These are phyloP conservation scores for Pseudonectria foliicola DNA, from an alignment of 2,329 filamentous ascomycete species.

Conservation along the genomic window DNA sequence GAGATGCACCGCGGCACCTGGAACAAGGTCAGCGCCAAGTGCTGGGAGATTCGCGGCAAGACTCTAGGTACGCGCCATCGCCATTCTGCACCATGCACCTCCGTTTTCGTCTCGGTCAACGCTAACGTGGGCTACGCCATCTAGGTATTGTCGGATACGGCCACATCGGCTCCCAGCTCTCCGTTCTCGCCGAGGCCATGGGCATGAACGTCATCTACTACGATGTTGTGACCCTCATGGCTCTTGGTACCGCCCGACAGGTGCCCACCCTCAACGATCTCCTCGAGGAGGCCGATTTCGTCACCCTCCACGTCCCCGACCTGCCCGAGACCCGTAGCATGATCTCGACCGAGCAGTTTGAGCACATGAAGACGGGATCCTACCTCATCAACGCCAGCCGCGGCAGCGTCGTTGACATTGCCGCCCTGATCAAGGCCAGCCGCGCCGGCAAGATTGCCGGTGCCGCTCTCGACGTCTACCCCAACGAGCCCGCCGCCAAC, in stretches of 20 bases:
- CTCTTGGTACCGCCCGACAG: constrained; percentile 79
- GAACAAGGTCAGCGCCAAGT: constrained; percentile 96
- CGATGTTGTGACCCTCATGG: constrained; percentile 91
- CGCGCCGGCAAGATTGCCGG: constrained; percentile 81
- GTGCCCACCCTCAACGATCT: constrained; percentile 71
- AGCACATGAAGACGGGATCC: constrained; percentile 83
- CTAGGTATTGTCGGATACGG: constrained; percentile 88
- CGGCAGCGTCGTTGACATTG: constrained; percentile 89
- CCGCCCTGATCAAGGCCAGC: constrained; percentile 82
- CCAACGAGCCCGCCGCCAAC: constrained; percentile 86
- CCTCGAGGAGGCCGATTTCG: constrained; percentile 76
- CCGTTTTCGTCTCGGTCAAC: not conserved
- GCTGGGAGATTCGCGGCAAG: constrained; percentile 98
- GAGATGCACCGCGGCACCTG: constrained; percentile 92
- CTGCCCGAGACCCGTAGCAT: constrained; percentile 87
- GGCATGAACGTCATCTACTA: constrained; percentile 98
- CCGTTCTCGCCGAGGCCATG: constrained; percentile 93
- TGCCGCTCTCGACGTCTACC: constrained; percentile 94
- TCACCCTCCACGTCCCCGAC: constrained; percentile 92
- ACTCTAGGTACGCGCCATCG: constrained; percentile 61
- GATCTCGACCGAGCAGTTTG: constrained; percentile 73
- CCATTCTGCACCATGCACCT: not conserved
- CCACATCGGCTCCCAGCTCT: constrained; percentile 93
- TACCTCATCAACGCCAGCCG: constrained; percentile 96
- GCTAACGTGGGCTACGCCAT: not conserved